Evolutionary conservation across 2,329 filamentous ascomycete genomes (phyloP), one percentile per base, ranked within the genome.

Genomic region (Aspergillus pseudonomiae): DNA sequence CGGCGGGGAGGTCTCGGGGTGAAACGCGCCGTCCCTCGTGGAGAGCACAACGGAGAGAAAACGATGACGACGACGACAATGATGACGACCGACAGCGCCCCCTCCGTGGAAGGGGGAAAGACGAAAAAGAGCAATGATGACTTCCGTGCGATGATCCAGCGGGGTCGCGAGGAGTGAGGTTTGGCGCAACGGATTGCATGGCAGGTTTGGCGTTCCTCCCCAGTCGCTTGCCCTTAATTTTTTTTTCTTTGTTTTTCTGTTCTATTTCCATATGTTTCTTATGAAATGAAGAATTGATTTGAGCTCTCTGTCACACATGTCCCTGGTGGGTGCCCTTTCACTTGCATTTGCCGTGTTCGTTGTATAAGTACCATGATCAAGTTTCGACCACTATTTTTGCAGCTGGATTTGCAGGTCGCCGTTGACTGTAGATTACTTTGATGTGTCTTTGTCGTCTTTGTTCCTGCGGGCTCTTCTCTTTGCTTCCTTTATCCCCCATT

Each of bases 71-170:
- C 70, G 69, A 69, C 56, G 69, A 69, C 56, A 64, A 74, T 61
- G 67, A 70, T 50, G 64, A 70, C 67, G 70, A 70, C 48, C 68
- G 71, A 63, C 46, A 62, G 59, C 50, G 55, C 65, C 26, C 28
- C 64, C 60, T 64, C 65, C 7, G 60, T 46, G 11, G 65, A 65
- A 41, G 67, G 61, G 30, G 71, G 70, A 57, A 72, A 71, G 70
- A 65, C 71, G 62, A 74, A 74, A 67, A 88, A 86, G 77, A 86
- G 83, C 69, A 88, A 88, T 70, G 81, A 81, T 57, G 85, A 87
- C 70, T 88, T 88, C 73, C 81, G 84, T 61, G 80, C 80, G 36
- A 82, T 87, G 82, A 78, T 87, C 55, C 75, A 83, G 66, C 79
- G 78, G 63, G 78, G 67, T 68, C 73, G 68, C 57, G 64, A 64